phyloP scores from a whole-genome alignment of 768 basidiomycete genomes.

The Pleurotus cornucopiae region DNA sequence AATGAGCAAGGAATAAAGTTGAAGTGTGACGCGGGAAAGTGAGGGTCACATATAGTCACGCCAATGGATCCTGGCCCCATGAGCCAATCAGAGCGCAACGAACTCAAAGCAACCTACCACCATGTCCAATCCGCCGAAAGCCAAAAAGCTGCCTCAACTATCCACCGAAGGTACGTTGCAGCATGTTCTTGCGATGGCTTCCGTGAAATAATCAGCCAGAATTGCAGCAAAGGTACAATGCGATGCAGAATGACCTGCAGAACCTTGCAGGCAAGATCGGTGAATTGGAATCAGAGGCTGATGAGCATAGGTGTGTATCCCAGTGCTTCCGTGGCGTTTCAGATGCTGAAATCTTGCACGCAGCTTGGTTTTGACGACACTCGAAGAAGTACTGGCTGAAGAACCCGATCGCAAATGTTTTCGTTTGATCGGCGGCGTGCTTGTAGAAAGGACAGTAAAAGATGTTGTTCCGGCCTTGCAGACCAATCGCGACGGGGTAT shows the following conservation, averaged over 20 bases:
- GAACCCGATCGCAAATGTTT: constrained; percentile 95
- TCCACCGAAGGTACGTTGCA: constrained; percentile 66
- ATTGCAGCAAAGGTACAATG: constrained; percentile 77
- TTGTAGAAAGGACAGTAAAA: constrained; percentile 93
- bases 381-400: constrained; percentile 75
- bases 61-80: constrained; percentile 14
- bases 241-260: constrained; percentile 85
- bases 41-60: constrained; percentile 30
- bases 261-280: constrained; percentile 92
- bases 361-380: constrained; percentile 85
- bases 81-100: constrained; percentile 43
- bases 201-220: constrained; percentile 51
- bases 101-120: constrained; percentile 27
- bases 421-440: constrained; percentile 89
- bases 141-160: constrained; percentile 57
- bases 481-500: constrained; percentile 84
- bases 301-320: constrained; percentile 81
- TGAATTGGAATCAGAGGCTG: constrained; percentile 92
- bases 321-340: constrained; percentile 1
- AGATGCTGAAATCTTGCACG: constrained; percentile 6
- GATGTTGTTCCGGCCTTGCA: constrained; percentile 89
- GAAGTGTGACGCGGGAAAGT: constrained; percentile 26
- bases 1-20: constrained; percentile 23
- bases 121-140: constrained; percentile 48
- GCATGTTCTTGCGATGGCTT: no score